Base-by-base conservation (phyloP, 2,329 filamentous ascomycete genomes). In the Stemphylium lycopersici region DNA sequence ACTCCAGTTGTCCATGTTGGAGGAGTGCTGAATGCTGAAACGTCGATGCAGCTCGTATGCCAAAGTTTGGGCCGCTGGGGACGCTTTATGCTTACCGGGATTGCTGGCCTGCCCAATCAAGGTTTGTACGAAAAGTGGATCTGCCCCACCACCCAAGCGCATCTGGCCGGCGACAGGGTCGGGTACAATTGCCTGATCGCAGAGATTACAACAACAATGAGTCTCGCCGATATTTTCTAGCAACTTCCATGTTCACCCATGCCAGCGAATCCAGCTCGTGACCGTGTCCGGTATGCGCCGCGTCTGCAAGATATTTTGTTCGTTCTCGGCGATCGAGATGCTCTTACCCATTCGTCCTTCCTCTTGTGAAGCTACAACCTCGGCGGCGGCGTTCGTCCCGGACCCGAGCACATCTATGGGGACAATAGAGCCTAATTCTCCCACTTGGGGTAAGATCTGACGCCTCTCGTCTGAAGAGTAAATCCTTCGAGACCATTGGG, bases 31-130 rank as follows among this genome's bases (percentile, higher is more conserved):
- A 44, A 36, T 45, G 13, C 36, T 26, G 26, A 40, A 40, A 47
- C 44, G 34, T 47, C 33, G 5, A 47, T 47, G 34, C 34, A n/a
- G 34, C 2, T 13, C 12, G 15, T 10, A 40, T 48, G 46, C 37
- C 31, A 48, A 41, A 48, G 46, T 48, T 13, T 29, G 37, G 38
- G 15, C n/a, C 10, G 39, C 39, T 22, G 36, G 29, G 37, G n/a
- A 33, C 37, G 37, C 12, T 33, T 40, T 34, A 41, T 40, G 31
- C 24, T 22, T 33, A 16, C 39, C 37, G 46, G 46, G 20, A 40
- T 40, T 32, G 24, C 16, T 41, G 37, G 37, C 46, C 46, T 26
- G 37, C 3, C 46, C 46, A 48, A 48, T 48, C 46, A 48, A n/a
- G 26, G 2, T 8, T 20, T 10, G 3, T 2, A 10, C 10, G 26